A percentile compares a stretch with the other conserved stretches of the same genome.
These are phyloP conservation scores for Pythium myriotylum DNA, from an alignment of 352 stramenopile genomes.

Conservation along the genomic window DNA sequence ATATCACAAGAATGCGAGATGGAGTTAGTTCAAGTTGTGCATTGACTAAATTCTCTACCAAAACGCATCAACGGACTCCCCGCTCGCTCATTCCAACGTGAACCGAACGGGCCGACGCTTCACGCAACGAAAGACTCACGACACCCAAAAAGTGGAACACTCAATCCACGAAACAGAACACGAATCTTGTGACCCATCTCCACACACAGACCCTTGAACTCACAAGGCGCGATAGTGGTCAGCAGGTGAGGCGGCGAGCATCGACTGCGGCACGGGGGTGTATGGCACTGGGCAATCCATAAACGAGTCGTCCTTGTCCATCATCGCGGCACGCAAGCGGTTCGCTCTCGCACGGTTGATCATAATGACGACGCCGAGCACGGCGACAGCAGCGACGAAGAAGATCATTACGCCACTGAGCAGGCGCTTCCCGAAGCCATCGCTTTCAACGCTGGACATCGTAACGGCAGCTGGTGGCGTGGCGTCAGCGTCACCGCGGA, in stretches of 20 bases:
- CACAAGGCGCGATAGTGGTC: slow-evolving; percentile 12
- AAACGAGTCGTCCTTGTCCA: slow-evolving; percentile 11
- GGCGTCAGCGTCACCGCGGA: slow-evolving; percentile 5
- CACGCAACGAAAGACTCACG: neutral
- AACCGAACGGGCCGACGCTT: neutral
- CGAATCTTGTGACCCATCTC: neutral
- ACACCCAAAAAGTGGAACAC: neutral
- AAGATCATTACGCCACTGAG: slow-evolving; percentile 20
- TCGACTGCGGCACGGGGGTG: slow-evolving; percentile 6
- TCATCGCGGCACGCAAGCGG: slow-evolving; percentile 4
- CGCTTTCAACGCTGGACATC: slow-evolving; percentile 9
- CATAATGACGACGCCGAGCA: slow-evolving; percentile 24
- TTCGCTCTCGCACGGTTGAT: slow-evolving; percentile 17
- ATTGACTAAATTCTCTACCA: neutral
- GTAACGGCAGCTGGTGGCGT: slow-evolving; percentile 4
- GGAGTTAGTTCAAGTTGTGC: no score
- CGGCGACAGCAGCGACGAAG: slow-evolving; percentile 17
- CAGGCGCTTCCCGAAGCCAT: slow-evolving; percentile 8
- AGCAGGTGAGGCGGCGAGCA: slow-evolving; percentile 7
- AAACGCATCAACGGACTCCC: no score
- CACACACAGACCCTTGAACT: neutral
- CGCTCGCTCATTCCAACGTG: slow-evolving; percentile 8
- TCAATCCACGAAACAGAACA: neutral
- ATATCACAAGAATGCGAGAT: no score
- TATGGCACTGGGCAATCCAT: neutral